Base-by-base conservation (phyloP, 2,329 filamentous ascomycete genomes). In the Didymella exigua region DNA sequence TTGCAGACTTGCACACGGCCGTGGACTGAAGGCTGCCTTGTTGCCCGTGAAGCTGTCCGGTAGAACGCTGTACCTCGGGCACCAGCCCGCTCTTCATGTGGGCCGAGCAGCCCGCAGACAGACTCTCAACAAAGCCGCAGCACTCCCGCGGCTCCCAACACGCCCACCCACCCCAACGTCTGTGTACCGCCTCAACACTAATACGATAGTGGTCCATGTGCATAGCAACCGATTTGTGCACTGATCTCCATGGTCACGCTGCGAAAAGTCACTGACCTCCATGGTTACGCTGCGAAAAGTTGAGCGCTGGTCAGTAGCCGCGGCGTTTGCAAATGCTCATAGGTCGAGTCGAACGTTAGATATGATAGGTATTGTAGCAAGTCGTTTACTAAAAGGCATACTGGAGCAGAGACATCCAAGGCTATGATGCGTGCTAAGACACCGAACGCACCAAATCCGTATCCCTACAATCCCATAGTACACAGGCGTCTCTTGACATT, bases 401-500 rank as follows among this genome's bases (percentile, higher is more conserved):
- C 61, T 65, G 68, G 66, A 69, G 58, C 63, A 59, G 59, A 59
- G 49, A 60, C 57, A 54, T 54, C 63, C 60, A 59, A 62, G 64
- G 60, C 58, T 56, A 58, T 53, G 45, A 60, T 60, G 61, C 61
- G 55, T 63, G 62, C 68, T 54, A 52, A 61, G 60, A 63, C 59
- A 63, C 65, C 63, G 58, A 60, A 66, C 60, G 63, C 66, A 57
- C 58, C 56, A 53, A 49, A 59, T 51, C 57, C 59, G 58, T 58
- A 73, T 68, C 61, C 63, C 63, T 71, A 73, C 68, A 74, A 48
- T 67, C 66, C 67, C 63, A 68, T 65, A 64, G 61, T 70, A 72
- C 69, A 73, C 38, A 65, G 64, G 65, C 65, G 65, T 56, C 51
- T 60, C 55, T 56, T 61, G 61, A 63, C 49, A 57, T 59, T 45